These are phyloP conservation scores for Hyaloscypha bicolor DNA, from an alignment of 495 filamentous ascomycete species.

Conservation along the genomic window DNA sequence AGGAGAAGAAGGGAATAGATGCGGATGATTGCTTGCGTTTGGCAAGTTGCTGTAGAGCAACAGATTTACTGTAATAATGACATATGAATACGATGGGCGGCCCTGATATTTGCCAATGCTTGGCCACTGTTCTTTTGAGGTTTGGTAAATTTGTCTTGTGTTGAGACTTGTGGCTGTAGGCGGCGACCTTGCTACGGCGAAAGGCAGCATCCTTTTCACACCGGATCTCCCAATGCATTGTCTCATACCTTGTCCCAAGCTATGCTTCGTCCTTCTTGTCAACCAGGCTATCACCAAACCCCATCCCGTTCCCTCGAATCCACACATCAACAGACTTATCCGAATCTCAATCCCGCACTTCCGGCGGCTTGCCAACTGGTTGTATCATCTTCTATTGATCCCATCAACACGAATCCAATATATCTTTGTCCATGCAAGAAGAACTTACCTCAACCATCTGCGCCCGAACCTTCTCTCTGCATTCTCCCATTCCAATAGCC, in stretches of 20 bases:
- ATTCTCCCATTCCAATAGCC: conserved; percentile 83
- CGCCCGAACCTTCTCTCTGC: conserved; percentile 75
- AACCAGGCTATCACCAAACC: not conserved
- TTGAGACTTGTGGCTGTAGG: no score
- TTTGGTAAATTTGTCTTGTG: not conserved
- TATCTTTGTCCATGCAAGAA: not conserved
- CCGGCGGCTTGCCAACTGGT: conserved; percentile 81
- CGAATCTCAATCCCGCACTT: conserved; percentile 34
- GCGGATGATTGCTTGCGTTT: conserved; percentile 21
- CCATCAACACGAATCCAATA: conserved; percentile 17
- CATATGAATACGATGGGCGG: not conserved
- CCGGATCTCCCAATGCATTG: not conserved
- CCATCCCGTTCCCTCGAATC: not conserved
- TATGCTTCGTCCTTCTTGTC: not conserved
- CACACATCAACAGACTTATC: not conserved
- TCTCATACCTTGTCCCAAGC: not conserved
- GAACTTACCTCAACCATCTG: conserved; percentile 68
- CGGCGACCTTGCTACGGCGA: no score
- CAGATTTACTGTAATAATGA: not conserved
- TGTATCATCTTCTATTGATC: conserved; percentile 77
- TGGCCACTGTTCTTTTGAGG: not conserved
- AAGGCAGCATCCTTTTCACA: no score
- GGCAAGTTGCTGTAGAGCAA: not conserved
- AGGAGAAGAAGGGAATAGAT: conserved; percentile 8
- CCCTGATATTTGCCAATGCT: not conserved